Evolutionary conservation across 306 rosid species (phyloP).

Genomic region (Casuarina cunninghamiana): DNA sequence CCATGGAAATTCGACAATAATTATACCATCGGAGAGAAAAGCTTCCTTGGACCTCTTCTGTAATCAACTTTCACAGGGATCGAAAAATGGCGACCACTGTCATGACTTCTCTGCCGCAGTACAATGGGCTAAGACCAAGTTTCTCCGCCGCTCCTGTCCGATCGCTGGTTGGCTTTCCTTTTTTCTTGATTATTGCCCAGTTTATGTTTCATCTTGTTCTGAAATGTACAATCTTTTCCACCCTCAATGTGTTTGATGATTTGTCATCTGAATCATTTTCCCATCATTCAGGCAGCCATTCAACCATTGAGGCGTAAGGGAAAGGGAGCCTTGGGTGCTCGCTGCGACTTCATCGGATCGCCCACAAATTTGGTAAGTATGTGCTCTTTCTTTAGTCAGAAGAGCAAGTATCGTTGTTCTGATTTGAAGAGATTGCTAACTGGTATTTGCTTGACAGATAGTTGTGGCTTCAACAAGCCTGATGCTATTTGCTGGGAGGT

Average conservation of each 20-base stretch:
- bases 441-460: constrained; percentile 44
- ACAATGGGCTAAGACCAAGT: constrained; percentile 70
- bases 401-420: too few relatives aligned
- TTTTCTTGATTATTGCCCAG: not conserved
- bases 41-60: not conserved
- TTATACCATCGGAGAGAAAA: not conserved
- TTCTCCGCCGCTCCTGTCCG: constrained; percentile 49
- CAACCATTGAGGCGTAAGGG: constrained; percentile 70
- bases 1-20: not conserved
- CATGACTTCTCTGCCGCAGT: constrained; percentile 74
- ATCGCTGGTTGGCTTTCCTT: constrained; percentile 46
- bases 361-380: constrained; percentile 76
- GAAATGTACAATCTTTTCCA: not conserved
- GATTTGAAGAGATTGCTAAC: not conserved
- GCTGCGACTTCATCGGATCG: constrained; percentile 87
- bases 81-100: constrained; percentile 67
- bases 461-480: constrained; percentile 77
- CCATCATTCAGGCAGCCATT: constrained; percentile 51
- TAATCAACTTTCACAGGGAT: not conserved
- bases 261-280: not conserved
- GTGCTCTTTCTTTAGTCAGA: not conserved
- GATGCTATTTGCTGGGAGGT: constrained; percentile 96
- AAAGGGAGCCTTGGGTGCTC: constrained; percentile 80
- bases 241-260: not conserved
- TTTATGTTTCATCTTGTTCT: not conserved